Conservation (phyloP, 176 grass and related monocot genomes). For the Aegilops longissima region DNA sequence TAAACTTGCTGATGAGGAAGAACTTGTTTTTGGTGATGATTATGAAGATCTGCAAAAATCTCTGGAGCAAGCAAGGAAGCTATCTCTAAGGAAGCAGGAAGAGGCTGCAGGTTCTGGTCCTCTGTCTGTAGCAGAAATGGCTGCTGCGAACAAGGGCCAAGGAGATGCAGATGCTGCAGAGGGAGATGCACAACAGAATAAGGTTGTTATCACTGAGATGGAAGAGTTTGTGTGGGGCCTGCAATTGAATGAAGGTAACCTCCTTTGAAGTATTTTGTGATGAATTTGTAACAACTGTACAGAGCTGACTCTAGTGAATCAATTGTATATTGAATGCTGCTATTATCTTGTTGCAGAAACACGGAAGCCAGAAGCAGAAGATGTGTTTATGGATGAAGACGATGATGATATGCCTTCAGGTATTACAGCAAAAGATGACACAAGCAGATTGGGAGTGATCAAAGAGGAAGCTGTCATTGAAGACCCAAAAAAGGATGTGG, state of each 20-base stretch:
- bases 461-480: constrained; percentile 41
- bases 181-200: constrained; percentile 61
- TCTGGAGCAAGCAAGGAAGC: constrained; percentile 86
- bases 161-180: constrained; percentile 37
- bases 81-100: constrained; percentile 66
- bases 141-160: constrained; percentile 55
- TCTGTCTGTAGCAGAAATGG: constrained; percentile 48
- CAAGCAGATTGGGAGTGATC: constrained; percentile 34
- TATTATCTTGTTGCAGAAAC: constrained; percentile 51
- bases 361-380: constrained; percentile 63
- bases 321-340: not conserved
- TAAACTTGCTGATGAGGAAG: constrained; percentile 43
- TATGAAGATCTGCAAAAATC: constrained; percentile 89
- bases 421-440: constrained; percentile 42
- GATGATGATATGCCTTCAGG: constrained; percentile 42
- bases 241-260: constrained; percentile 84
- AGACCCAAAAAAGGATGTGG: constrained; percentile 28
- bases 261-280: not conserved
- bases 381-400: constrained; percentile 92
- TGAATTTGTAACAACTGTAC: not conserved
- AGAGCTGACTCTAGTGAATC: not conserved
- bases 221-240: constrained; percentile 89
- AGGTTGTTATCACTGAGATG: constrained; percentile 85
- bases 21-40: constrained; percentile 85
- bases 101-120: constrained; percentile 54